These are phyloP conservation scores for Hanseniaspora uvarum DNA, from an alignment of 1,139 yeast species.

Conservation along the genomic window DNA sequence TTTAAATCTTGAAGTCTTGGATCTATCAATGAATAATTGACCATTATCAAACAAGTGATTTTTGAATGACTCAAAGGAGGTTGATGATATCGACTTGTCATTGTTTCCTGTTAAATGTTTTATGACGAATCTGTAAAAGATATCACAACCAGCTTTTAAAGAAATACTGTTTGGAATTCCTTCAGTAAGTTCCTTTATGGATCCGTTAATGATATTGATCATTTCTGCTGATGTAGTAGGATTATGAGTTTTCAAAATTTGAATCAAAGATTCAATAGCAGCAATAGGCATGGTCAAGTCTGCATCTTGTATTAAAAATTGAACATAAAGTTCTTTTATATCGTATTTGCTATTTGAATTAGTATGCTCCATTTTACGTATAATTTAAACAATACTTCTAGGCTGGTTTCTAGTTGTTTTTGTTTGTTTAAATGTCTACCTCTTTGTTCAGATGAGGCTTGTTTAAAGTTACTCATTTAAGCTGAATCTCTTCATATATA, in stretches of 20 bases:
- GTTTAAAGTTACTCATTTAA: background rate
- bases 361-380: slow-evolving; percentile 21
- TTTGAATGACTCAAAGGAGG: slow-evolving; percentile 94
- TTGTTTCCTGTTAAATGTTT: slow-evolving; percentile 40
- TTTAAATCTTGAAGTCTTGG: slow-evolving; percentile 77
- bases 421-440: background rate
- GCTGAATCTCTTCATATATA: background rate
- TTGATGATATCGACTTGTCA: slow-evolving; percentile 38
- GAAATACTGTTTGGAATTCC: slow-evolving; percentile 87
- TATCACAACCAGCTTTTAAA: slow-evolving; percentile 92
- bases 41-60: slow-evolving; percentile 87
- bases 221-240: slow-evolving; percentile 91
- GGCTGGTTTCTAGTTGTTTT: too few relatives aligned
- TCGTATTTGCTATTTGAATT: slow-evolving; percentile 46
- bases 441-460: background rate
- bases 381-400: background rate
- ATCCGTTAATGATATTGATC: slow-evolving; percentile 66
- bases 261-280: slow-evolving; percentile 88
- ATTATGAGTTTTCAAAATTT: slow-evolving; percentile 66
- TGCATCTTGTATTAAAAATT: slow-evolving; percentile 71
- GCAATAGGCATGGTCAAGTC: slow-evolving; percentile 99
- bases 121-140: slow-evolving; percentile 85
- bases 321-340: slow-evolving; percentile 67
- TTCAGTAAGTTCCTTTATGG: slow-evolving; percentile 60
- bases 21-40: slow-evolving; percentile 79